phyloP scores from a whole-genome alignment of 2,329 filamentous ascomycete genomes.

The Scopulariopsis brevicaulis region DNA sequence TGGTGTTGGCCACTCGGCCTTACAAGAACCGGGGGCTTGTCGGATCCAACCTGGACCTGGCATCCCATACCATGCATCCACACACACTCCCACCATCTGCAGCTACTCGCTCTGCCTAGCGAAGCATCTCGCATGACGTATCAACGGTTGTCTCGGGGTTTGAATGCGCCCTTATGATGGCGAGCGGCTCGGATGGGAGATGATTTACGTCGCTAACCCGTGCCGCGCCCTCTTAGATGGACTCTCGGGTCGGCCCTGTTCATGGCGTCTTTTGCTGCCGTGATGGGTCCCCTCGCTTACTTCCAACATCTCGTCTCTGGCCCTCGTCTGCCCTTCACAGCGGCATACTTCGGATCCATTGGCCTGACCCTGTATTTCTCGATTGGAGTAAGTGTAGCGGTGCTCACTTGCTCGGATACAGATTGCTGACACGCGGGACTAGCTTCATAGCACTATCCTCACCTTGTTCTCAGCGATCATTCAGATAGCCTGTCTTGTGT shows the following conservation, averaged over 20 bases:
- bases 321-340: conserved; percentile 81
- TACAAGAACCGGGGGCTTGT: not conserved
- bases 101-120: conserved; percentile 21
- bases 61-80: not conserved
- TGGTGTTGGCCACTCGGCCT: not conserved
- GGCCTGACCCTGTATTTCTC: conserved; percentile 83
- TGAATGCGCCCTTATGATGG: not conserved
- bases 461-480: conserved; percentile 76
- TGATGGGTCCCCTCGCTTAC: conserved; percentile 86
- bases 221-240: conserved; percentile 51
- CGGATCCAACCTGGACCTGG: not conserved
- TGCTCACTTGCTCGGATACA: not conserved
- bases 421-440: conserved; percentile 11
- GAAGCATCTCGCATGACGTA: conserved; percentile 10
- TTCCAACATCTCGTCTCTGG: conserved; percentile 73
- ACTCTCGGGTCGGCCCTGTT: conserved; percentile 86
- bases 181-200: not conserved
- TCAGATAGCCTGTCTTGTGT: conserved; percentile 72
- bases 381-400: conserved; percentile 60
- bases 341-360: conserved; percentile 91
- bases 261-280: conserved; percentile 80
- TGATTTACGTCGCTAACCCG: not conserved
- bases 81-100: conserved; percentile 13
- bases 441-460: conserved; percentile 77
- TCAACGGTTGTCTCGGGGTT: not conserved